Percentiles rank a stretch among this genome's conserved stretches.
Evolutionary conservation across 768 basidiomycete genomes (phyloP).

Genomic region (Suillus brevipes): DNA sequence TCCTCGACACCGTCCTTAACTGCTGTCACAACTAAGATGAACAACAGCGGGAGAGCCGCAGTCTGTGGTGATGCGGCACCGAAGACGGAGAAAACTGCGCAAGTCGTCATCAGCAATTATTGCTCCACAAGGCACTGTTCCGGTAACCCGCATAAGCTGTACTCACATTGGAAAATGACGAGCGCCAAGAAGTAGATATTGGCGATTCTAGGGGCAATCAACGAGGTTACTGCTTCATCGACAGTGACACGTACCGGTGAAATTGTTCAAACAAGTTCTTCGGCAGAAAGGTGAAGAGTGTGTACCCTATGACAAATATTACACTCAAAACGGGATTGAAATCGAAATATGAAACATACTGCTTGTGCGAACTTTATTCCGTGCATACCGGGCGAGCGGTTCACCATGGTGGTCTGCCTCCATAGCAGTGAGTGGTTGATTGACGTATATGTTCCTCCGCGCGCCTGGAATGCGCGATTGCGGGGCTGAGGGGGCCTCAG

Average conservation of each 20-base stretch:
- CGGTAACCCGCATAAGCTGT: background rate
- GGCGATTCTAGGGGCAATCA: conserved; percentile 56
- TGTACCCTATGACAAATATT: conserved; percentile 66
- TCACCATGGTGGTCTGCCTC: conserved; percentile 76
- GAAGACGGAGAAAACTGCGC: conserved; percentile 83
- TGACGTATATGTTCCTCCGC: conserved; percentile 81
- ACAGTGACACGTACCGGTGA: conserved; percentile 54
- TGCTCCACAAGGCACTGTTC: background rate
- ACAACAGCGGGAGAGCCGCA: conserved; percentile 81
- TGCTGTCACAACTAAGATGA: conserved; percentile 86
- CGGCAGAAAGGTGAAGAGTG: conserved; percentile 84
- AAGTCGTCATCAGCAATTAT: conserved; percentile 12
- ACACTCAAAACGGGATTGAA: background rate
- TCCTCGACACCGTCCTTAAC: conserved; percentile 97
- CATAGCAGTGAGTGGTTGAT: conserved; percentile 59
- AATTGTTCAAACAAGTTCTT: conserved; percentile 97
- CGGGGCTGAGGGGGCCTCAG: conserved; percentile 15
- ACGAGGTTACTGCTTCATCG: background rate
- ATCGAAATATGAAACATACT: conserved; percentile 53
- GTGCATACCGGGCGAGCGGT: conserved; percentile 72
- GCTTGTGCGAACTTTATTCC: conserved; percentile 94
- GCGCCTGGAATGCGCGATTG: conserved; percentile 42
- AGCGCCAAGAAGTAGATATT: conserved; percentile 89
- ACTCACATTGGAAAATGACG: conserved; percentile 77
- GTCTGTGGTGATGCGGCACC: conserved; percentile 83